Evolutionary conservation across 768 basidiomycete genomes (phyloP), one percentile per base, ranked within the genome.

Genomic region (Thelephora aurantiotincta): DNA sequence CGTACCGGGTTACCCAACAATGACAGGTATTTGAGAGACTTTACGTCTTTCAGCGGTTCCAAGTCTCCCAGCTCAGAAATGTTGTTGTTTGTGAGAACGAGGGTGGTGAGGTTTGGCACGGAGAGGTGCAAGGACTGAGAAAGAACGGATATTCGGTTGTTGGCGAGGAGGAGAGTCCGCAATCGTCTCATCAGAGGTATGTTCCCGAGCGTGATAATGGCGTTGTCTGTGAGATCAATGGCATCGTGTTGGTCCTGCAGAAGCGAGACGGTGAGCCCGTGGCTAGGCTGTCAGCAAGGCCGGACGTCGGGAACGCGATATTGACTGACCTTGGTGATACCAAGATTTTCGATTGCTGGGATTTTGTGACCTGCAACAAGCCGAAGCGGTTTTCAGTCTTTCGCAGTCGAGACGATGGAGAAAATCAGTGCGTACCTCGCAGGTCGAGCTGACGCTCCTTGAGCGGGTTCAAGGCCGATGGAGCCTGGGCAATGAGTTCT

Each of bases 341-440:
- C 91, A 55, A 94, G 74, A 73, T 94, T 94, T 81, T 94, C 91
- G 61, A 94, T 94, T 48, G 85, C 78, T 47, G 91, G 90, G 55
- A 93, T 92, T 76, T 89, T 91, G 68, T 85, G 84, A 49, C 90
- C 89, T 92, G 63, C 55, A 41, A 41, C 14, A 57, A 54, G 46
- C 45, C 33, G 33, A 36, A 9, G 47, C 47, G 23, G 16, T 45
- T 19, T 42, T 36, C 30, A 49, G 50, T 51, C 14, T 47, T 34
- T 38, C 9, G 44, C 45, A 47, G 54, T 63, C 48, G 23, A 33
- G 33, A 45, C 9, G 33, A 13, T 35, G 11, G 41, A 47, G 19
- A 44, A 13, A n/a, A 22, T 46, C 19, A 20, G 16, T 16, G 55
- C 73, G 49, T 58, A 86, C 90, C 91, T 74, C 91, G 72, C 45